These are phyloP conservation scores for Zygotorulaspora chibaensis DNA, from an alignment of 805 yeast genomes.

Conservation along the genomic window DNA sequence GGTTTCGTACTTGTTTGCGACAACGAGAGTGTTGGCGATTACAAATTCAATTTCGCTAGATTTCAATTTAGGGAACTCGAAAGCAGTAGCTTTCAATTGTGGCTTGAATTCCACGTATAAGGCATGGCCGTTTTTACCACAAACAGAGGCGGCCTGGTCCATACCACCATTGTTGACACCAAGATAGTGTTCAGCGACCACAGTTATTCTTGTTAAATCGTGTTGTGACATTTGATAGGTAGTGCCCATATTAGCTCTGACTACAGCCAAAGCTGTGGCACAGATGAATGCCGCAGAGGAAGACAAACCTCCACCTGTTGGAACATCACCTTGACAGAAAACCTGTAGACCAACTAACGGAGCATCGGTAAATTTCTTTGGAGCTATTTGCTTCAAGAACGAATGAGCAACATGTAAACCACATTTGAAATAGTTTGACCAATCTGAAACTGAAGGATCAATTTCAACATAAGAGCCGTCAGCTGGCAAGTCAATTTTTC, in stretches of 20 bases:
- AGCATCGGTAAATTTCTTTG: constrained; percentile 27
- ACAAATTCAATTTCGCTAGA: constrained; percentile 48
- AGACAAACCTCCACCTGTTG: constrained; percentile 67
- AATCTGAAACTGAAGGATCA: constrained; percentile 47
- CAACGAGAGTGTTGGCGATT: constrained; percentile 59
- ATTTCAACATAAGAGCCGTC: constrained; percentile 43
- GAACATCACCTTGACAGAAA: constrained; percentile 59
- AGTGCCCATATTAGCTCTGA: constrained; percentile 47
- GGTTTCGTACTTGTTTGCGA: constrained; percentile 63
- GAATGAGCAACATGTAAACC: constrained; percentile 57
- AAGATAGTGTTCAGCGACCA: constrained; percentile 62
- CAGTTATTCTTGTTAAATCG: constrained; percentile 55
- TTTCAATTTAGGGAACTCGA: constrained; percentile 46
- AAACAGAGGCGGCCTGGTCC: constrained; percentile 72
- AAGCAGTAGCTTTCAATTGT: constrained; percentile 48
- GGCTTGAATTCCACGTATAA: constrained; percentile 61
- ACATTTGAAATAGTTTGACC: constrained; percentile 70
- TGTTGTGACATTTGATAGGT: constrained; percentile 40
- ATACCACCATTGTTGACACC: constrained; percentile 79
- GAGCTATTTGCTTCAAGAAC: constrained; percentile 36
- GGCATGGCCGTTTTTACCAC: constrained; percentile 56
- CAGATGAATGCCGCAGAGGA: constrained; percentile 72
- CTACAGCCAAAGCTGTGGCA: constrained; percentile 53
- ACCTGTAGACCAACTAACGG: constrained; percentile 47
- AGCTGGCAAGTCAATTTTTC: constrained; percentile 38